Percentiles rank a stretch among this genome's conserved stretches.
Evolutionary conservation across 306 rosid species (phyloP).

Genomic region (Biancaea sappan): DNA sequence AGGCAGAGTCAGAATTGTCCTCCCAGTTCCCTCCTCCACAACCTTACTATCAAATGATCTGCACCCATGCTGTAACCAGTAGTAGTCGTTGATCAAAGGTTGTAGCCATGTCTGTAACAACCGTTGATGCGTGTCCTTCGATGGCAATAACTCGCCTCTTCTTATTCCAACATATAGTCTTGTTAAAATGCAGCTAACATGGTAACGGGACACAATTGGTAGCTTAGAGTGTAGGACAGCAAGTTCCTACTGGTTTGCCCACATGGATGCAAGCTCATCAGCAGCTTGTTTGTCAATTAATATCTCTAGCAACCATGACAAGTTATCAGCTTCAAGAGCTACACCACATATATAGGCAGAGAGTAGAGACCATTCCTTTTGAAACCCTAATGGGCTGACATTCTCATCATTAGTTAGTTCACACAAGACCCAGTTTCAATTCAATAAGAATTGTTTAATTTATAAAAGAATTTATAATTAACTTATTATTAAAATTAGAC

Average conservation of each 20-base stretch:
- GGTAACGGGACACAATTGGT: constrained; percentile 65
- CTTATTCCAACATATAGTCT: constrained; percentile 84
- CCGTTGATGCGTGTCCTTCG: constrained; percentile 70
- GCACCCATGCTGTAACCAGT: constrained; percentile 90
- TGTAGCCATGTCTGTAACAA: constrained; percentile 87
- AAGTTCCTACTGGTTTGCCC: constrained; percentile 86
- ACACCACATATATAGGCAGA: too few relatives aligned
- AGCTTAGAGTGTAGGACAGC: constrained; percentile 68
- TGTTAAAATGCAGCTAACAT: constrained; percentile 77
- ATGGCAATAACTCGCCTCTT: constrained; percentile 81
- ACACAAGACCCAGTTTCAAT: too few relatives aligned
- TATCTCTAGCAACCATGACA: constrained; percentile 91
- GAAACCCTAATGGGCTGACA: too few relatives aligned
- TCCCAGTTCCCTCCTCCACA: constrained; percentile 97
- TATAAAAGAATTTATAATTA: too few relatives aligned
- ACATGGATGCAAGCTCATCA: constrained; percentile 74
- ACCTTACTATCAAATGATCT: constrained; percentile 84
- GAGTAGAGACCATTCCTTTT: too few relatives aligned
- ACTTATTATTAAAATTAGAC: too few relatives aligned
- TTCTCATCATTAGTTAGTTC: too few relatives aligned
- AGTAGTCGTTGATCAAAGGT: constrained; percentile 89
- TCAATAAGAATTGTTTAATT: too few relatives aligned
- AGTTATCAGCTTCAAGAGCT: constrained; percentile 79
- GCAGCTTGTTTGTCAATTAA: constrained; percentile 80
- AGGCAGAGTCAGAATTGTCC: constrained; percentile 95